phyloP scores from a whole-genome alignment of 1,284 basidiomycete genomes.

The Sphagnurus paluster region DNA sequence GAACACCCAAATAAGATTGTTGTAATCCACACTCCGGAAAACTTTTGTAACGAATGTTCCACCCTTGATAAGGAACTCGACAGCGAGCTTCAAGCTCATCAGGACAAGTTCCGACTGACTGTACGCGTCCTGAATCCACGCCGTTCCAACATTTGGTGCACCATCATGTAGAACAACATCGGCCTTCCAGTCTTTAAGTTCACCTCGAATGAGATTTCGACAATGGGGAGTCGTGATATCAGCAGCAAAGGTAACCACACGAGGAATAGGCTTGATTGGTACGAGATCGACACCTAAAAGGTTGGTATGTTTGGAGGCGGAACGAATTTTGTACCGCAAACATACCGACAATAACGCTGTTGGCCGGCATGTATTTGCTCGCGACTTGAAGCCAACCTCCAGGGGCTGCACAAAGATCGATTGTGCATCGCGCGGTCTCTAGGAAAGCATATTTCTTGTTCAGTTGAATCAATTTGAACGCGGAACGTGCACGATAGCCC shows the following conservation, averaged over 20 bases:
- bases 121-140: conserved; percentile 99
- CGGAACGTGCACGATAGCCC: conserved; percentile 98
- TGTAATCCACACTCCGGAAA: conserved; percentile 98
- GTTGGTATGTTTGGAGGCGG: too few relatives aligned
- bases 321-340: too few relatives aligned
- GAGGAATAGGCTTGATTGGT: conserved; percentile 94
- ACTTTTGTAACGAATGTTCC: conserved; percentile 99
- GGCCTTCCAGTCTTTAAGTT: conserved; percentile 99
- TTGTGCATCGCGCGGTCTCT: conserved; percentile 89
- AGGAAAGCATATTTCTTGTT: conserved; percentile 98
- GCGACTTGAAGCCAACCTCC: conserved; percentile 99
- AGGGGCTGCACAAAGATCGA: conserved; percentile 98
- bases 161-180: conserved; percentile 99
- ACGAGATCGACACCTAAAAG: conserved; percentile 88
- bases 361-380: conserved; percentile 96
- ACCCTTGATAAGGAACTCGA: conserved; percentile 93
- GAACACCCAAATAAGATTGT: conserved; percentile 99
- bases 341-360: conserved; percentile 92
- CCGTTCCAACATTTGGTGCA: conserved; percentile 99
- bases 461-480: conserved; percentile 98
- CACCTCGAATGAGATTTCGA: conserved; percentile 82
- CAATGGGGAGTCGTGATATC: conserved; percentile 96
- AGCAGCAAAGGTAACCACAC: conserved; percentile 89
- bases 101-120: conserved; percentile 96
- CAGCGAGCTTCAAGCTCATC: conserved; percentile 94